A percentile compares a stretch with the other conserved stretches of the same genome.
Conservation (phyloP, 1,139 yeast species). For the Candida pseudocylindracea region DNA sequence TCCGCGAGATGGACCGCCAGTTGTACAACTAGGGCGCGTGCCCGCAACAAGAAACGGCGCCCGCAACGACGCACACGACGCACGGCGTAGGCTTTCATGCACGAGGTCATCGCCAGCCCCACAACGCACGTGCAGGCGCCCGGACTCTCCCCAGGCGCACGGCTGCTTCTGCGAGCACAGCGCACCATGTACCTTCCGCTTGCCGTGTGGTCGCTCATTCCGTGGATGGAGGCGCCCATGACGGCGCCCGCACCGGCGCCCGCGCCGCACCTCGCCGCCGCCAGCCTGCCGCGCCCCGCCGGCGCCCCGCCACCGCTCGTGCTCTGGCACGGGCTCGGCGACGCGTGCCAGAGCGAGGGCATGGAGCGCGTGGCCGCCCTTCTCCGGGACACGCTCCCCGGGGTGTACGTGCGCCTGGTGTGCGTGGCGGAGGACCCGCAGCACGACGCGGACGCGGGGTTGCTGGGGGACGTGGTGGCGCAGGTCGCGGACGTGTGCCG, state of each 20-base stretch:
- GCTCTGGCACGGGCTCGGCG: conserved; percentile 77
- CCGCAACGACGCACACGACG: too few species aligned
- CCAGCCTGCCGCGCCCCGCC: background rate
- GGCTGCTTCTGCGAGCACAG: too few species aligned
- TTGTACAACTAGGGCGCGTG: conserved; percentile 17
- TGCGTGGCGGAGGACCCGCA: conserved; percentile 23
- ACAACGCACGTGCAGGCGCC: too few species aligned
- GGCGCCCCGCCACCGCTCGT: conserved; percentile 16
- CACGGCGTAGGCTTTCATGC: too few species aligned
- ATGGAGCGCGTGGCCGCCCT: conserved; percentile 23
- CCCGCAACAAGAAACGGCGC: too few species aligned
- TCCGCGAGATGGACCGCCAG: conserved; percentile 57
- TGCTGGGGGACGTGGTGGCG: conserved; percentile 37
- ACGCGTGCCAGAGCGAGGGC: conserved; percentile 41
- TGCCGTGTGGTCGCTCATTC: too few species aligned
- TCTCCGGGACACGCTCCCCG: conserved; percentile 24
- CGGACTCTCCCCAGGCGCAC: too few species aligned
- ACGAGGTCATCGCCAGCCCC: too few species aligned
- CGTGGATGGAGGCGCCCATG: too few species aligned
- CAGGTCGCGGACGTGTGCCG: conserved; percentile 15
- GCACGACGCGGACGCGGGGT: conserved; percentile 28
- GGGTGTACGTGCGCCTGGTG: conserved; percentile 27
- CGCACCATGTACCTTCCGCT: too few species aligned
- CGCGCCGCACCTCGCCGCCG: too few species aligned
- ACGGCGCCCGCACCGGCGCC: too few species aligned